These are phyloP conservation scores for Leccinum rimulosum DNA, from an alignment of 768 basidiomycete genomes.

Conservation along the genomic window DNA sequence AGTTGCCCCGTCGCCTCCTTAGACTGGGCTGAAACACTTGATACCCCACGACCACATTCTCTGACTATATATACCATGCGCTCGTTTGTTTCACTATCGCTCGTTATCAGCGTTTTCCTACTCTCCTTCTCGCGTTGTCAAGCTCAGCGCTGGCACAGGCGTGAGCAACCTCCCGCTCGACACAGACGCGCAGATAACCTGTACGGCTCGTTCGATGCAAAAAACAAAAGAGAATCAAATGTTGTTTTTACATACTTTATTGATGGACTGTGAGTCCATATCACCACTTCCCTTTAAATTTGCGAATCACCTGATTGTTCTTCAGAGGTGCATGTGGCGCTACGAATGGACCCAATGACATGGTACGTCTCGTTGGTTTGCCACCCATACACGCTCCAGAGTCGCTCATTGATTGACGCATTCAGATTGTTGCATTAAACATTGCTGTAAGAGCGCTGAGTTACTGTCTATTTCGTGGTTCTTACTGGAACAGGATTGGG, in stretches of 20 bases:
- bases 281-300: not conserved
- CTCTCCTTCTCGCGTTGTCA: slow-evolving; percentile 10
- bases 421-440: slow-evolving; percentile 46
- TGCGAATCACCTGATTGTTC: not conserved
- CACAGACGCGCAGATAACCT: slow-evolving; percentile 4
- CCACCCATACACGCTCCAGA: too few relatives aligned
- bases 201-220: not conserved
- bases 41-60: slow-evolving; percentile 1
- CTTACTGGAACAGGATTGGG: slow-evolving; percentile 36
- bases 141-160: slow-evolving; percentile 11
- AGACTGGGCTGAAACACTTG: not conserved
- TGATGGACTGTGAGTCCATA: slow-evolving; percentile 24
- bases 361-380: slow-evolving; percentile 16
- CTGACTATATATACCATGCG: slow-evolving; percentile 26
- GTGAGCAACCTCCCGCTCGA: slow-evolving; percentile 10
- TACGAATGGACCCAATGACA: slow-evolving; percentile 24
- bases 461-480: not conserved
- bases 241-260: slow-evolving; percentile 27
- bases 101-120: slow-evolving; percentile 22
- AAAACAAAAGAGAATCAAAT: slow-evolving; percentile 19
- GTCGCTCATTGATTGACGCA: not conserved
- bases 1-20: not conserved
- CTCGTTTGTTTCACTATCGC: slow-evolving; percentile 23
- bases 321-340: slow-evolving; percentile 42
- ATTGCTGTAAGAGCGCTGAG: slow-evolving; percentile 30